Evolutionary conservation across 164 flowering plant species (phyloP).

Genomic region (Vitis labrusca): DNA sequence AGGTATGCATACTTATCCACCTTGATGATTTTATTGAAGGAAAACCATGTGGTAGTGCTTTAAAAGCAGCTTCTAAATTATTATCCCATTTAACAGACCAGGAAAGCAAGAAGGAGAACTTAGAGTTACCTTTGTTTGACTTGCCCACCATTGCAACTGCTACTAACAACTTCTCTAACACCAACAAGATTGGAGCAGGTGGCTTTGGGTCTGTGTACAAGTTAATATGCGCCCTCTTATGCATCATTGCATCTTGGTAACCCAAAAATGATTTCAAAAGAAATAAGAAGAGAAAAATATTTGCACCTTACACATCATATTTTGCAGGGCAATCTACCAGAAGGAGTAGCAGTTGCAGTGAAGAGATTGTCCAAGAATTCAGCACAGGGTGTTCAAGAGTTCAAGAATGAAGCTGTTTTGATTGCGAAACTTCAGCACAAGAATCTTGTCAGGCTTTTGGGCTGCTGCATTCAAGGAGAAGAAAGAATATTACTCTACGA

Average conservation of each 20-base stretch:
- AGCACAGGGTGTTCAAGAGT: conserved; percentile 28
- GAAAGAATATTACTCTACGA: conserved; percentile 49
- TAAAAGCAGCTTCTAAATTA: no score
- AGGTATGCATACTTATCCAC: no score
- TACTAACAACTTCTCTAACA: conserved; percentile 17
- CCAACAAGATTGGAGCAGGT: conserved; percentile 31
- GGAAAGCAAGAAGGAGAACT: conserved; percentile 1
- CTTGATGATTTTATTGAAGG: no score
- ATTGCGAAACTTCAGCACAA: conserved; percentile 50
- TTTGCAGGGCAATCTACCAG: no score
- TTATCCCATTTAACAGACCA: no score
- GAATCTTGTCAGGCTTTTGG: conserved; percentile 48
- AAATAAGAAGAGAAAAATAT: no score
- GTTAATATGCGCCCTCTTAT: no score
- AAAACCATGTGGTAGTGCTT: no score
- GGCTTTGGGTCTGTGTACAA: conserved; percentile 34
- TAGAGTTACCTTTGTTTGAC: conserved; percentile 23
- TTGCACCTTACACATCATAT: no score
- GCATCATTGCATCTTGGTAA: no score
- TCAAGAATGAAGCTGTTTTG: conserved; percentile 37
- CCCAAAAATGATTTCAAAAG: no score
- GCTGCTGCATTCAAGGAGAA: conserved; percentile 37
- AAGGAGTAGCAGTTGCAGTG: conserved; percentile 4
- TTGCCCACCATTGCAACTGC: conserved; percentile 16
- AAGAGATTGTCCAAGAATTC: conserved; percentile 26